Evolutionary conservation across 352 stramenopile species (phyloP).

Genomic region (Pythium myriotylum): DNA sequence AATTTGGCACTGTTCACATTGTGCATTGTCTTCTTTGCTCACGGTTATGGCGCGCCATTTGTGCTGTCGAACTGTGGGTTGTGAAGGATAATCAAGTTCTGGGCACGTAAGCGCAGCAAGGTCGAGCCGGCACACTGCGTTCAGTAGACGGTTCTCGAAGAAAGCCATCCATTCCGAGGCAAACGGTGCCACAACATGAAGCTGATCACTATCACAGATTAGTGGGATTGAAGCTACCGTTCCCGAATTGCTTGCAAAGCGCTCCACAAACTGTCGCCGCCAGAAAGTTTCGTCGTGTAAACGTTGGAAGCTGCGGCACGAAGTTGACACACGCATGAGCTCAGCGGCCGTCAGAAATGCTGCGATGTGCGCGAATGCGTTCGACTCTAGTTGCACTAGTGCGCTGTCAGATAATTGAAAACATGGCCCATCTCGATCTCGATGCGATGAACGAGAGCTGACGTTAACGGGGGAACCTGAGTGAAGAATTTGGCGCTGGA

Average conservation of each 20-base stretch:
- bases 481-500: constrained; percentile 48
- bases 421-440: neutral
- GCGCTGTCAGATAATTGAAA: constrained; percentile 2
- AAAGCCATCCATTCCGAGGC: constrained; percentile 19
- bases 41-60: constrained; percentile 33
- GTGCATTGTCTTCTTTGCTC: constrained; percentile 25
- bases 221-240: neutral
- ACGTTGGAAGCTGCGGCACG: constrained; percentile 23
- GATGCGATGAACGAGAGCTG: neutral
- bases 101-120: neutral
- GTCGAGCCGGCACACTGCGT: constrained; percentile 21
- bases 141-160: constrained; percentile 22
- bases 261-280: constrained; percentile 30
- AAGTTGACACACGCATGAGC: constrained; percentile 30
- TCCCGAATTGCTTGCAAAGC: constrained; percentile 5
- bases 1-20: constrained; percentile 42
- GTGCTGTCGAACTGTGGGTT: constrained; percentile 21
- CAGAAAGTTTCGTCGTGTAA: constrained; percentile 37
- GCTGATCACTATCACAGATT: neutral
- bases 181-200: constrained; percentile 15
- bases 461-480: constrained; percentile 4
- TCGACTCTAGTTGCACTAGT: constrained; percentile 26
- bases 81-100: neutral
- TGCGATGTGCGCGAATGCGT: constrained; percentile 41
- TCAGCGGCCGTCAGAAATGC: constrained; percentile 41